A percentile compares a stretch with the other conserved stretches of the same genome.
phyloP scores from a whole-genome alignment of 73 alveolate genomes.

The Blepharisma stoltei region DNA sequence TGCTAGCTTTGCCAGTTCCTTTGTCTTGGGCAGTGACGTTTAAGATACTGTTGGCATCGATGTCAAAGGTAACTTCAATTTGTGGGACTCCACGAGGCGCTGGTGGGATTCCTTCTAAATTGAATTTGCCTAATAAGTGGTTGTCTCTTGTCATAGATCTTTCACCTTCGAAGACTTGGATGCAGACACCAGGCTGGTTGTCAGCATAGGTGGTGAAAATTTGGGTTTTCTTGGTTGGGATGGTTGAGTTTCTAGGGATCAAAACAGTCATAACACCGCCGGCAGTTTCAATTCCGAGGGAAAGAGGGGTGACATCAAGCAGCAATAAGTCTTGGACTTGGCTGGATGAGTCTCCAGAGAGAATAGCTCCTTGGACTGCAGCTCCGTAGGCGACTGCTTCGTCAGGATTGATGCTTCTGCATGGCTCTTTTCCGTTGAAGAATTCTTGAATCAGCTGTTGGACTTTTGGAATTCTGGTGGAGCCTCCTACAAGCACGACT shows the following conservation, averaged over 20 bases:
- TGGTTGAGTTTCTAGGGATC: conserved; percentile 90
- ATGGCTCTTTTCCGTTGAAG: conserved; percentile 87
- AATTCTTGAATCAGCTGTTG: conserved; percentile 68
- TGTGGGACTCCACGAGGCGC: conserved; percentile 95
- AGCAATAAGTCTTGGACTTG: conserved; percentile 46
- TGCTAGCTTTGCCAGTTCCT: conserved; percentile 71
- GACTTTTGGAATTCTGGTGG: conserved; percentile 78
- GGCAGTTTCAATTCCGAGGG: conserved; percentile 97
- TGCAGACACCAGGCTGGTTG: conserved; percentile 92
- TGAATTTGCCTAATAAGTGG: conserved; percentile 93
- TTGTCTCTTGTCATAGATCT: conserved; percentile 92
- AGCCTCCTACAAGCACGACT: conserved; percentile 80
- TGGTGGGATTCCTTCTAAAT: conserved; percentile 88
- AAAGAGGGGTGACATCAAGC: conserved; percentile 81
- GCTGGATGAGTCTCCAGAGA: conserved; percentile 54
- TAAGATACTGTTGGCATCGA: conserved; percentile 88
- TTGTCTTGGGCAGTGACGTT: conserved; percentile 69
- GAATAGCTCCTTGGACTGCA: conserved; percentile 73
- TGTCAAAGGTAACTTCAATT: conserved; percentile 84
- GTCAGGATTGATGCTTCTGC: conserved; percentile 91
- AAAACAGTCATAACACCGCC: conserved; percentile 99
- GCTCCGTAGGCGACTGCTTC: conserved; percentile 98
- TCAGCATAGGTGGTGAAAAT: conserved; percentile 97
- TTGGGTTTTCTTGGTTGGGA: conserved; percentile 87
- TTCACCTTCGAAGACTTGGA: conserved; percentile 98